Conservation (phyloP, 805 yeast species). For the Scheffersomyces lignosus region DNA sequence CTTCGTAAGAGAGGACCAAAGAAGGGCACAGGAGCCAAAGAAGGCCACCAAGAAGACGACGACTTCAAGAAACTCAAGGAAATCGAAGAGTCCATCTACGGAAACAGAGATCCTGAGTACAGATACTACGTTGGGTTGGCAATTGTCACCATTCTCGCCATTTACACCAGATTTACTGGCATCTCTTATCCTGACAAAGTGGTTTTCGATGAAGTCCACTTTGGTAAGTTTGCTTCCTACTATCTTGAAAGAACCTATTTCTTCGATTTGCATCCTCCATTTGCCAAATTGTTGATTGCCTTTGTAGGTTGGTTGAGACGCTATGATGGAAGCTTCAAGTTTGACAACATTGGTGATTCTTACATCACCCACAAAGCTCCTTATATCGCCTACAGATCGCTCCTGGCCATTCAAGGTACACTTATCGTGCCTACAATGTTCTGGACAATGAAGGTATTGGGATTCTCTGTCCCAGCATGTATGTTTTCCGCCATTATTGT, state of each 20-base stretch:
- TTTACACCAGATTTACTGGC: constrained; percentile 57
- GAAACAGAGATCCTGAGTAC: constrained; percentile 24
- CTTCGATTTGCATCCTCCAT: constrained; percentile 97
- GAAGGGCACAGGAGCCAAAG: constrained; percentile 20
- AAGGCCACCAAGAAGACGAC: constrained; percentile 4
- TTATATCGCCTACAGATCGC: constrained; percentile 75
- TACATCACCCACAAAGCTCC: constrained; percentile 82
- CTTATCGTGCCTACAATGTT: constrained; percentile 82
- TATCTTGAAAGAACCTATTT: constrained; percentile 88
- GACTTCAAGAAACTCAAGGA: constrained; percentile 1
- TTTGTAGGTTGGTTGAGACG: constrained; percentile 86
- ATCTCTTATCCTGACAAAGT: constrained; percentile 70
- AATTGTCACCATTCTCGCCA: constrained; percentile 43
- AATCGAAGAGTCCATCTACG: not conserved
- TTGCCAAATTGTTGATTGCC: constrained; percentile 91
- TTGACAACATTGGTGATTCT: constrained; percentile 83
- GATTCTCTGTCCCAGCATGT: constrained; percentile 77
- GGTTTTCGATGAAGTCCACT: constrained; percentile 85
- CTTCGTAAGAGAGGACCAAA: constrained; percentile 22
- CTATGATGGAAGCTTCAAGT: constrained; percentile 88
- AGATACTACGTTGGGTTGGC: constrained; percentile 36
- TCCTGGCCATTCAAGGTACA: constrained; percentile 80
- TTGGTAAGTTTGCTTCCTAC: constrained; percentile 82
- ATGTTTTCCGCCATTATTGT: constrained; percentile 74
- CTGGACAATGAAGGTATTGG: constrained; percentile 80